Evolutionary conservation across 805 yeast genomes (phyloP).

Genomic region (Kodamaea sagamina): DNA sequence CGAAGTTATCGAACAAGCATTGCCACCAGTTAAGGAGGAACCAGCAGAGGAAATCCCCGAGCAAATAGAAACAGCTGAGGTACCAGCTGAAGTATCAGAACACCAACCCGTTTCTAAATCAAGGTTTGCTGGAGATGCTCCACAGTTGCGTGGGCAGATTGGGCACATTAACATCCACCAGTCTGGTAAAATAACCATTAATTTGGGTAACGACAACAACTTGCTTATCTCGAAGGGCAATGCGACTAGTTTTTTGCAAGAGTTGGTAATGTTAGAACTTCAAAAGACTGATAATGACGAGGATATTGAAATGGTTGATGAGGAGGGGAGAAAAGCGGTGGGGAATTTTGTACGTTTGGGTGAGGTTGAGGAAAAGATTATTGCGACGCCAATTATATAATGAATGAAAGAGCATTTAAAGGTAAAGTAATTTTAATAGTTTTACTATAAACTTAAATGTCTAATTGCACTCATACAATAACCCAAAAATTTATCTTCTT

Average conservation of each 20-base stretch:
- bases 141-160: conserved; percentile 51
- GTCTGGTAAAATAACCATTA: conserved; percentile 79
- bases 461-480: no score
- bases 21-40: conserved; percentile 9
- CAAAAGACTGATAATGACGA: conserved; percentile 24
- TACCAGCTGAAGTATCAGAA: not conserved
- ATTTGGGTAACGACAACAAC: conserved; percentile 67
- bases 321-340: conserved; percentile 20
- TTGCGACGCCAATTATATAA: conserved; percentile 52
- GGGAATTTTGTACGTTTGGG: conserved; percentile 51
- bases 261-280: conserved; percentile 58
- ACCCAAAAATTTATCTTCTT: no score
- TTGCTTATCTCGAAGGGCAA: conserved; percentile 71
- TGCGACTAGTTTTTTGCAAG: conserved; percentile 69
- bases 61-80: not conserved
- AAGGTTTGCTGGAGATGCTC: not conserved
- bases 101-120: not conserved
- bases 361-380: conserved; percentile 53
- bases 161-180: conserved; percentile 78
- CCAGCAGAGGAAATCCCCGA: conserved; percentile 1
- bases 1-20: conserved; percentile 11
- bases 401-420: not conserved
- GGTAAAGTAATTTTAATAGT: not conserved
- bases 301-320: conserved; percentile 32
- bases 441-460: no score